These are phyloP conservation scores for Mycena epipterygia DNA, from an alignment of 768 basidiomycete species.

Conservation along the genomic window DNA sequence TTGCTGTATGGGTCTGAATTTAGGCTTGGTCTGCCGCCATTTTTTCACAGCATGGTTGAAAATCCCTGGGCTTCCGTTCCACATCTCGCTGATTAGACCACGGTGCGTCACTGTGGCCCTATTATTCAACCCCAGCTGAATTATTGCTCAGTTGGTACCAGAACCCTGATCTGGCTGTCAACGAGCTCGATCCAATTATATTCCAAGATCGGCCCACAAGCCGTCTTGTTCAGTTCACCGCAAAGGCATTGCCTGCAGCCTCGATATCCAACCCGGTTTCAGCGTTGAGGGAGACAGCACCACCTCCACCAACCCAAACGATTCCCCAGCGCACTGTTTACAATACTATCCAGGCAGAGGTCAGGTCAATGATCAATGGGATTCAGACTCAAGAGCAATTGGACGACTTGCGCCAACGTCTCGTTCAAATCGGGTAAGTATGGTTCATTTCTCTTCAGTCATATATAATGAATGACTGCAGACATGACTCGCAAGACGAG, in stretches of 20 bases:
- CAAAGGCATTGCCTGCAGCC: neutral
- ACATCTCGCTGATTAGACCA: neutral
- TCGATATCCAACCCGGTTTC: neutral
- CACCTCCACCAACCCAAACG: neutral
- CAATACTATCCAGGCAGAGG: neutral
- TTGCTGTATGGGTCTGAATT: conserved; percentile 5
- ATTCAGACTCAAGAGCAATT: conserved; percentile 8
- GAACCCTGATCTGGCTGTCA: neutral
- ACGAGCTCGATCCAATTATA: neutral
- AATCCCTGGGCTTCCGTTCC: neutral
- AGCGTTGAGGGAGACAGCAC: neutral
- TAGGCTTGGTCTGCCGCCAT: conserved; percentile 2
- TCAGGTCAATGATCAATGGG: neutral
- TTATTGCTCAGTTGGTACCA: neutral
- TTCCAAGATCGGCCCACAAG: neutral
- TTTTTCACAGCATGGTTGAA: neutral
- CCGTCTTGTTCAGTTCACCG: neutral
- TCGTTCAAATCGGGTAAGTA: neutral
- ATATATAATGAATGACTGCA: neutral
- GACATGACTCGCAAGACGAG: neutral
- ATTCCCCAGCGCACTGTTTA: neutral
- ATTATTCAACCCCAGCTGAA: too few species aligned
- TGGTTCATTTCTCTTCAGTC: too few species aligned
- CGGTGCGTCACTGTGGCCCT: neutral
- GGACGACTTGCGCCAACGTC: neutral